A percentile compares a stretch with the other conserved stretches of the same genome.
Evolutionary conservation across 1,284 basidiomycete genomes (phyloP).

Genomic region (Cryptococcus amylolentus): DNA sequence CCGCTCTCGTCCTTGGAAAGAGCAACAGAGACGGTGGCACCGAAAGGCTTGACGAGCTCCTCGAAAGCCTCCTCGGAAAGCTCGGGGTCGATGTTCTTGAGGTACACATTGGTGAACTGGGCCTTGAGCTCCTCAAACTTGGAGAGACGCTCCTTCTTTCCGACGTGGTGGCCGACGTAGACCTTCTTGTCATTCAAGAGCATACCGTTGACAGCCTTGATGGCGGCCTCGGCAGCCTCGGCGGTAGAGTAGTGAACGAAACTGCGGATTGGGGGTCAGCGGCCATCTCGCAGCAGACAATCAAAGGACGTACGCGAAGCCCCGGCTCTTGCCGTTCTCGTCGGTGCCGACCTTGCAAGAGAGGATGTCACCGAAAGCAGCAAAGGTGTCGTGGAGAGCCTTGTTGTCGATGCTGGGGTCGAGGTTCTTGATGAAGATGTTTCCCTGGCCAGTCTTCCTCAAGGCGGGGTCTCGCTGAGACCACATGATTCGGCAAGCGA

Average conservation of each 20-base stretch:
- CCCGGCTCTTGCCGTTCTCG: constrained; percentile 85
- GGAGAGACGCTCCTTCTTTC: constrained; percentile 96
- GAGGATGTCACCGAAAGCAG: constrained; percentile 96
- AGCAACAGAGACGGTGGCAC: constrained; percentile 84
- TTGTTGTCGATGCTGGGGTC: constrained; percentile 99
- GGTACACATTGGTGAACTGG: constrained; percentile 96
- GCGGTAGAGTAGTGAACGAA: constrained; percentile 99
- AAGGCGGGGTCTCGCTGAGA: constrained; percentile 99
- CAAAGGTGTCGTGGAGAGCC: constrained; percentile 99
- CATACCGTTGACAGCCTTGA: constrained; percentile 99
- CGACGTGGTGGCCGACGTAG: constrained; percentile 96
- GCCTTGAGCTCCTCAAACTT: constrained; percentile 97
- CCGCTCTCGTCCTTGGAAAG: constrained; percentile 79
- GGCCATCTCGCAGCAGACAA: background rate
- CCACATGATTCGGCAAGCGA: constrained; percentile 99
- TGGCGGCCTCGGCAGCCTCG: constrained; percentile 92
- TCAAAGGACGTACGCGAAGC: constrained; percentile 61
- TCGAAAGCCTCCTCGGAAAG: constrained; percentile 84
- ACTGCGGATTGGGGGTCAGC: constrained; percentile 39
- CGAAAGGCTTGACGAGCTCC: constrained; percentile 74
- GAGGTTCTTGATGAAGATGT: constrained; percentile 99
- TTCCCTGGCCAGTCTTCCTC: constrained; percentile 99
- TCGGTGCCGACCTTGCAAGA: constrained; percentile 99
- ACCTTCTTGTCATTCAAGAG: constrained; percentile 99
- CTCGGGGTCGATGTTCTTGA: constrained; percentile 91